These are phyloP conservation scores for Penicillium riverlandense DNA, from an alignment of 495 filamentous ascomycete species.

Conservation along the genomic window DNA sequence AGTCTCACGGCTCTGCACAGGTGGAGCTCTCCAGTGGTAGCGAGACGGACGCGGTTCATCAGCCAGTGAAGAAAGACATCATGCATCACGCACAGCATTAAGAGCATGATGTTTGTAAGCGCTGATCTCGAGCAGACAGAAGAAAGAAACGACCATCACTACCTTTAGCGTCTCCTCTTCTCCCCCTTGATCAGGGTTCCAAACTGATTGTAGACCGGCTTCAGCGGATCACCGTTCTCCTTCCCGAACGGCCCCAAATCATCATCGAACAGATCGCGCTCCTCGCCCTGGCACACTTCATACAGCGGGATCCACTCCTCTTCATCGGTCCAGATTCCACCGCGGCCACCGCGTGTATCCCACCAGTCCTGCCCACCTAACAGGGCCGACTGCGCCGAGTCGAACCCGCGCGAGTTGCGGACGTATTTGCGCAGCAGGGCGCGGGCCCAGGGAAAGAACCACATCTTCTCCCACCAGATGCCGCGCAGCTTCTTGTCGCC, in stretches of 20 bases:
- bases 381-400: conserved; percentile 36
- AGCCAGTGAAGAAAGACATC: no score
- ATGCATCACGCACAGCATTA: no score
- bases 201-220: conserved; percentile 41
- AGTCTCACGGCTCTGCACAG: no score
- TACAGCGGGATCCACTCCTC: conserved; percentile 46
- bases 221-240: conserved; percentile 59
- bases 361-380: conserved; percentile 46
- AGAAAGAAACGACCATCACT: background rate
- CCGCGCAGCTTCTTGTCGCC: conserved; percentile 33
- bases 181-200: conserved; percentile 33
- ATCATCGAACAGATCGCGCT: conserved; percentile 44
- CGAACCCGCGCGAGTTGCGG: conserved; percentile 34
- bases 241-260: conserved; percentile 38
- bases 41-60: no score
- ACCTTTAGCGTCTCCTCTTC: background rate
- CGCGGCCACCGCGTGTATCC: conserved; percentile 47
- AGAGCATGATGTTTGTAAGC: no score
- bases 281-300: conserved; percentile 46
- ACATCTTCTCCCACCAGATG: conserved; percentile 49
- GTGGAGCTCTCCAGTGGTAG: no score
- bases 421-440: conserved; percentile 45
- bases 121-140: no score
- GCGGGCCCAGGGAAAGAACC: conserved; percentile 48
- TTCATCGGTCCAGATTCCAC: conserved; percentile 54